Evolutionary conservation across 306 rosid species (phyloP).

Genomic region (Senna tora): DNA sequence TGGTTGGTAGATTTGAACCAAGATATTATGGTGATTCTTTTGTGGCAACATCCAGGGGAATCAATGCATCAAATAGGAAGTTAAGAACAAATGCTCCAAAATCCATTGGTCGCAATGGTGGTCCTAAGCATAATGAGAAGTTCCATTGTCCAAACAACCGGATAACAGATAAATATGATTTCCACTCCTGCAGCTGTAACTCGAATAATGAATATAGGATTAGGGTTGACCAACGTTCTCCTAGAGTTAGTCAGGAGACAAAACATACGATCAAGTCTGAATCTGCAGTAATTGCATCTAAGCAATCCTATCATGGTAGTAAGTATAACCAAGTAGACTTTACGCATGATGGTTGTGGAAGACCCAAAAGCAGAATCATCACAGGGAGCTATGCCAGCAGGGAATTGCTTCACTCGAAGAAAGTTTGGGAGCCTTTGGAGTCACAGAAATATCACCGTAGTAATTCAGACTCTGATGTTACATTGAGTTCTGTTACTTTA

Average conservation of each 20-base stretch:
- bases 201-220: conserved; percentile 64
- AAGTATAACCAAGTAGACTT: conserved; percentile 64
- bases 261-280: conserved; percentile 64
- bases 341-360: conserved; percentile 66
- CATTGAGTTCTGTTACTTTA: conserved; percentile 48
- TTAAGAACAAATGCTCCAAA: conserved; percentile 60
- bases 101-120: conserved; percentile 67
- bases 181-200: conserved; percentile 78
- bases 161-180: conserved; percentile 65
- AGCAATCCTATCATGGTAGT: conserved; percentile 65
- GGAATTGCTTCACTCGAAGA: conserved; percentile 73
- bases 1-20: conserved; percentile 55
- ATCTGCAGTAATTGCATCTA: conserved; percentile 61
- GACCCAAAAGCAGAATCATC: conserved; percentile 68
- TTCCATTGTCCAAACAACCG: conserved; percentile 61
- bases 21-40: conserved; percentile 66
- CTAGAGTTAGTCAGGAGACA: conserved; percentile 63
- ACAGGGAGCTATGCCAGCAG: conserved; percentile 56
- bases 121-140: conserved; percentile 72
- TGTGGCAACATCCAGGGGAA: conserved; percentile 61
- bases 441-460: conserved; percentile 69
- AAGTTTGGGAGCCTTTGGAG: conserved; percentile 93
- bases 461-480: conserved; percentile 75
- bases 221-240: conserved; percentile 66
- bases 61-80: conserved; percentile 57